phyloP scores from a whole-genome alignment of 345 rosid species.

The Turnera subulata region DNA sequence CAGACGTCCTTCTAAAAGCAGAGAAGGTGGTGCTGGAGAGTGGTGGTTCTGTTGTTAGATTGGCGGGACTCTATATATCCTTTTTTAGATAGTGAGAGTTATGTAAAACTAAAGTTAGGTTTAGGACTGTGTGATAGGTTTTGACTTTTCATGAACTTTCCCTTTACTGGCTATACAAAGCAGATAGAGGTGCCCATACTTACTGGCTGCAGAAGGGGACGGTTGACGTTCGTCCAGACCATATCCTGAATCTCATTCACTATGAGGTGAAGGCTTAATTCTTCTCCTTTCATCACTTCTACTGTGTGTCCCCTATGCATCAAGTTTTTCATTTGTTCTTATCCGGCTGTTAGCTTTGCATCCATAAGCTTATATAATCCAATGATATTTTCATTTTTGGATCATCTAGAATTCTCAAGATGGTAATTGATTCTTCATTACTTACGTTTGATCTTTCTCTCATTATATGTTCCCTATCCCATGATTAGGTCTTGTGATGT shows the following conservation, averaged over 20 bases:
- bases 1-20: conserved; percentile 78
- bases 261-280: conserved; percentile 49
- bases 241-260: conserved; percentile 87
- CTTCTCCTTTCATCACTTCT: too few relatives aligned
- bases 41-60: conserved; percentile 76
- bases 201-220: conserved; percentile 83
- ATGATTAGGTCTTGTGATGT: neutral
- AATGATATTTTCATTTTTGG: neutral
- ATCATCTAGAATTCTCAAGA: neutral
- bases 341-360: neutral
- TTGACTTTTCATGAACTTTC: conserved; percentile 6
- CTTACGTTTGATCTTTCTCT: neutral
- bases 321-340: neutral
- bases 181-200: conserved; percentile 82
- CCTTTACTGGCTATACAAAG: conserved; percentile 67
- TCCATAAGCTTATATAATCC: neutral
- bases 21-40: conserved; percentile 67
- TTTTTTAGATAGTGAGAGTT: conserved; percentile 23
- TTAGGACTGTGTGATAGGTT: neutral
- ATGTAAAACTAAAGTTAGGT: conserved; percentile 9
- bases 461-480: neutral
- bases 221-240: conserved; percentile 74
- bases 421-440: neutral
- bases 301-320: neutral
- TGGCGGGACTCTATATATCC: conserved; percentile 99